Evolutionary conservation across 2,329 filamentous ascomycete genomes (phyloP).

Genomic region (Arachnomyces sp.): DNA sequence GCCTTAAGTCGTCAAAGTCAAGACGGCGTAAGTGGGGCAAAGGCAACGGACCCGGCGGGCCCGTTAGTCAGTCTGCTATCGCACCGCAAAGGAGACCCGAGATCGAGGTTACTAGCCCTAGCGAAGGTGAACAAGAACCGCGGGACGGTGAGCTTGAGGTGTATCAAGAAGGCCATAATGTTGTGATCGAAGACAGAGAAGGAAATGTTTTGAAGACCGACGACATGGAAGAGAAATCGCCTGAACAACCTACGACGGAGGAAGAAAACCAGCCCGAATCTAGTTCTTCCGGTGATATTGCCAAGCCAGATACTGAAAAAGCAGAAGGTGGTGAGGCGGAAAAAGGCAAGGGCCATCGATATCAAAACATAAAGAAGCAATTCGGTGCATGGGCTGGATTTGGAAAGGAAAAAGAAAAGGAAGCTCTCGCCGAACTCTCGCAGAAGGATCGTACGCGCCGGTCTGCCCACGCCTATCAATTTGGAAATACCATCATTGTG

Average conservation of each 20-base stretch:
- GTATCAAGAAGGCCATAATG: constrained; percentile 71
- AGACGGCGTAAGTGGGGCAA: constrained; percentile 61
- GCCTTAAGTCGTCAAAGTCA: constrained; percentile 47
- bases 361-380: constrained; percentile 38
- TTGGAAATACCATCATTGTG: constrained; percentile 63
- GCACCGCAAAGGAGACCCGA: constrained; percentile 50
- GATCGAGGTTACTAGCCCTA: constrained; percentile 16
- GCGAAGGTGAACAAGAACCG: constrained; percentile 20
- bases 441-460: constrained; percentile 37
- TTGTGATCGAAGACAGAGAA: constrained; percentile 76
- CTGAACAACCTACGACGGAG: constrained; percentile 47
- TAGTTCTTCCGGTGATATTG: constrained; percentile 16
- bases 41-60: constrained; percentile 72
- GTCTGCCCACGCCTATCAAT: constrained; percentile 59
- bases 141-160: constrained; percentile 47
- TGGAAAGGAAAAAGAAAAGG: constrained; percentile 33
- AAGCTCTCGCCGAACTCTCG: constrained; percentile 14
- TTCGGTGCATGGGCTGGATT: constrained; percentile 40
- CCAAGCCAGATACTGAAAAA: constrained; percentile 27
- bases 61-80: constrained; percentile 84
- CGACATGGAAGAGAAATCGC: constrained; percentile 38
- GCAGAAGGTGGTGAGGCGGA: constrained; percentile 8
- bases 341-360: constrained; percentile 15
- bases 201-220: constrained; percentile 74
- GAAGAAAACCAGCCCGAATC: constrained; percentile 15